Base-by-base conservation (phyloP, 805 yeast genomes). In the Pachysolen tannophilus region DNA sequence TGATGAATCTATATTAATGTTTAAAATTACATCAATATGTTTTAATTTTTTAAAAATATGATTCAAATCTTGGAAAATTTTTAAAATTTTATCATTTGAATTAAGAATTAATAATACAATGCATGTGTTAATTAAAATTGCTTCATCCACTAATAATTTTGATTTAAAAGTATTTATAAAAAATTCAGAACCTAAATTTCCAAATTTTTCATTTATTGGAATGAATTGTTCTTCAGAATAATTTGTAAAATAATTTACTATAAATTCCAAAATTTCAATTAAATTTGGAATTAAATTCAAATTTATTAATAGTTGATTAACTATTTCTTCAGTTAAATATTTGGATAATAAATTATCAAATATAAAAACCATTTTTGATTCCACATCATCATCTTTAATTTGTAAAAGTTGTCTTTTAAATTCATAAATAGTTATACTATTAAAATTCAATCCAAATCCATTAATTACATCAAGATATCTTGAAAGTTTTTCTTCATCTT, bases 291-390 rank as follows among this genome's bases (percentile, higher is more conserved):
- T 52, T 4, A 59, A 46, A 30, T 60, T 58, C 39, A 71, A 47
- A 27, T 63, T 61, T 9, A 55, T 50, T 24, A 70, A 58, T n/a
- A 74, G 46, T 7, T 48, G 57, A 21, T 56, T 44, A 24, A 67
- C 51, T 24, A 60, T 57, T 1, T 52, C 41, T 24, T 60, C 53
- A 39, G 67, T 65, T 34, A 76, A 55, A 33, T 58, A 56, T 3
- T 57, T 47, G 8, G 67, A 54, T 32, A 79, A 54, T 13, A 57
- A 44, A 1, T 56, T 41, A 21, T 65, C 63, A 41, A 75, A 72
- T 5, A 72, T 55, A 5, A 48, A 7, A 52, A 52, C 20, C 72
- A 61, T 40, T 51, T 56, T 25, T 44, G 47, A 26, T 49, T 58
- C 27, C 56, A 49, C 24, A 54, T 48, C 19, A 48, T 54, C 18